A percentile compares a stretch with the other conserved stretches of the same genome.
phyloP scores from a whole-genome alignment of 495 filamentous ascomycete species.

The Penicillium herquei region DNA sequence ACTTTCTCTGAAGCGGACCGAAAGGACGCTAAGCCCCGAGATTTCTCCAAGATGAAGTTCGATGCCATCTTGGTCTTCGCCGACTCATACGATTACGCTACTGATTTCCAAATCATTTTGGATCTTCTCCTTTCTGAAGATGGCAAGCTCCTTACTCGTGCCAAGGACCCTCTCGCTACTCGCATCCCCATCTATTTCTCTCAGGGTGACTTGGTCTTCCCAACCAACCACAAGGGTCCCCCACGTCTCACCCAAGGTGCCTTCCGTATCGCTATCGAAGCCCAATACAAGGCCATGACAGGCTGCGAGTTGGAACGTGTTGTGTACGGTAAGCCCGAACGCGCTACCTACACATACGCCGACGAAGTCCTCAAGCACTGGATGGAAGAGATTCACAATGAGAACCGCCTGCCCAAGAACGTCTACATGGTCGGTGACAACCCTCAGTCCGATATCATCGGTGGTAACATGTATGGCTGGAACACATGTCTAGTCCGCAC shows the following conservation, averaged over 20 bases:
- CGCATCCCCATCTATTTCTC: slow-evolving; percentile 78
- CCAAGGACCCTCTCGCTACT: slow-evolving; percentile 63
- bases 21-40: slow-evolving; percentile 62
- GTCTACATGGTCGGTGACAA: slow-evolving; percentile 85
- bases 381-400: slow-evolving; percentile 75
- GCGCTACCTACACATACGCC: slow-evolving; percentile 77
- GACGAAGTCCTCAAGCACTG: slow-evolving; percentile 71
- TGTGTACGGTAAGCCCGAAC: slow-evolving; percentile 81
- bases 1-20: slow-evolving; percentile 67
- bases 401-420: slow-evolving; percentile 66
- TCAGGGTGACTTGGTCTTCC: slow-evolving; percentile 71
- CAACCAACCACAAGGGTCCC: slow-evolving; percentile 68
- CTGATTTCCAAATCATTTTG: slow-evolving; percentile 82
- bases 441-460: slow-evolving; percentile 74
- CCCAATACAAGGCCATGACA: slow-evolving; percentile 74
- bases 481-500: slow-evolving; percentile 70
- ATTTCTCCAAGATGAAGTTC: slow-evolving; percentile 70
- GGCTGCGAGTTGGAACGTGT: slow-evolving; percentile 75
- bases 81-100: slow-evolving; percentile 80
- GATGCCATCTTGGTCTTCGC: slow-evolving; percentile 82
- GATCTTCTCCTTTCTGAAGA: slow-evolving; percentile 75
- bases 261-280: slow-evolving; percentile 75
- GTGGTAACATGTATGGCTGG: slow-evolving; percentile 81
- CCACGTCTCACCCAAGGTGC: slow-evolving; percentile 73
- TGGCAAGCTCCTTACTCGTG: slow-evolving; percentile 63